These are phyloP conservation scores for Diospyros lotus DNA, from an alignment of 148 eudicot genomes.

Conservation along the genomic window DNA sequence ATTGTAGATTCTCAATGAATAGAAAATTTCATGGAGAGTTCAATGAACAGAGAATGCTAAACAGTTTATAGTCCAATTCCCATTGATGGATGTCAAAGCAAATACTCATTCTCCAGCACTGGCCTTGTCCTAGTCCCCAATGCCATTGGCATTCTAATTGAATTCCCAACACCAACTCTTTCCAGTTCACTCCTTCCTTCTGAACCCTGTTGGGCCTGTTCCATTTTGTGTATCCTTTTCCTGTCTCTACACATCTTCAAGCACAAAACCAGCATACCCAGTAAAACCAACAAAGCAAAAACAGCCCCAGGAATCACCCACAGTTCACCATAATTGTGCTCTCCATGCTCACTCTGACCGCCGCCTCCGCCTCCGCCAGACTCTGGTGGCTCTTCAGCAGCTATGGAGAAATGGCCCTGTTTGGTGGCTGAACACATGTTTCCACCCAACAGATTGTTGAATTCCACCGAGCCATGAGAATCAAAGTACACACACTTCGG, in stretches of 20 bases:
- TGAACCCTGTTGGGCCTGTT: conserved; percentile 16
- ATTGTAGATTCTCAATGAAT: too few relatives aligned
- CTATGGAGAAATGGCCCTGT: conserved; percentile 40
- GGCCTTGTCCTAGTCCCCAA: conserved; percentile 39
- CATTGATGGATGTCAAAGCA: conserved; percentile 7
- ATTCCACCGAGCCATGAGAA: conserved; percentile 27
- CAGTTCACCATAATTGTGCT: conserved; percentile 10
- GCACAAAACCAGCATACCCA: conserved; percentile 18
- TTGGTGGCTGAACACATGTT: conserved; percentile 20
- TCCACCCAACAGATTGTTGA: conserved; percentile 20
- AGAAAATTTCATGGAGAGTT: too few relatives aligned
- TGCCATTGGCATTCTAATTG: conserved; percentile 33
- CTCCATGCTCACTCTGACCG: background rate
- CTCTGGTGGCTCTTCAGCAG: conserved; percentile 12
- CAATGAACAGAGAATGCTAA: too few relatives aligned
- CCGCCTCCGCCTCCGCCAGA: conserved; percentile 4
- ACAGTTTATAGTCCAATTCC: too few relatives aligned
- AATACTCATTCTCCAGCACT: conserved; percentile 26
- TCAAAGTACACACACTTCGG: conserved; percentile 35
- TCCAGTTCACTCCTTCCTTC: conserved; percentile 20
- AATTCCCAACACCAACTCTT: conserved; percentile 17
- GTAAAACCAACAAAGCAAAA: background rate
- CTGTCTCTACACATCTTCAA: conserved; percentile 15
- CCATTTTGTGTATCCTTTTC: conserved; percentile 29
- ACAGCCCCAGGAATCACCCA: conserved; percentile 27